Base-by-base conservation (phyloP, 768 basidiomycete genomes). In the Pleurotus salmoneostramineus region DNA sequence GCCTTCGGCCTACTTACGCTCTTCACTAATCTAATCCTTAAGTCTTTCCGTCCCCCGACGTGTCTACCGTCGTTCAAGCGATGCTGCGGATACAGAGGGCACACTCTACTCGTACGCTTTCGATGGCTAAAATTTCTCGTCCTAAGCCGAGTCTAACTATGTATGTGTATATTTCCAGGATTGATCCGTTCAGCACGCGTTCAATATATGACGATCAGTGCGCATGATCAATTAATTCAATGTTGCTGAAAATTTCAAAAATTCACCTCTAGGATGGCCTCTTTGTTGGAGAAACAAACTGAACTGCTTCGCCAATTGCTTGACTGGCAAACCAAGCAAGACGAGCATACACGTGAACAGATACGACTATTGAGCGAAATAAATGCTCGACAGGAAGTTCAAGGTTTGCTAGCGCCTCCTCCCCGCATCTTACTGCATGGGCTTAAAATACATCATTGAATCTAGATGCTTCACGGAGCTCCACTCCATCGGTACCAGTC, bases 401-500 rank as follows among this genome's bases (percentile, higher is more conserved):
- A 52, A 36, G 50, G 50, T 52, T 15, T 12, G 15, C 3, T n/a
- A 40, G n/a, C n/a, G 37, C 8, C 8, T 3, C 1, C 37, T 8
- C 37, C 21, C 21, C 21, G 21, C 21, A 27, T 1, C 21, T 27
- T 27, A 27, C 21, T 27, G 21, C 3, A 27, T 27, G 21, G n/a
- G 21, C 21, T 27, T 27, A 27, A 27, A 27, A 27, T 27, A 27
- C 21, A 27, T 27, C 21, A 27, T 3, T 27, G 21, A 27, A 27
- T 27, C 8, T 17, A 52, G 50, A 52, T 52, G 50, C 50, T 35
- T 52, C 50, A 6, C 12, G 34, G 37, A 52, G 33, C 8, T 35
- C 31, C 15, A 36, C 50, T 3, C 50, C 50, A 2, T 52, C 50
- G 5, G 64, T 61, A 0, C 64, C 64, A 3, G 64, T 62, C 1